Evolutionary conservation across 495 filamentous ascomycete genomes (phyloP), one percentile per base, ranked within the genome.

Genomic region (Hypoxylon crocopeplum): DNA sequence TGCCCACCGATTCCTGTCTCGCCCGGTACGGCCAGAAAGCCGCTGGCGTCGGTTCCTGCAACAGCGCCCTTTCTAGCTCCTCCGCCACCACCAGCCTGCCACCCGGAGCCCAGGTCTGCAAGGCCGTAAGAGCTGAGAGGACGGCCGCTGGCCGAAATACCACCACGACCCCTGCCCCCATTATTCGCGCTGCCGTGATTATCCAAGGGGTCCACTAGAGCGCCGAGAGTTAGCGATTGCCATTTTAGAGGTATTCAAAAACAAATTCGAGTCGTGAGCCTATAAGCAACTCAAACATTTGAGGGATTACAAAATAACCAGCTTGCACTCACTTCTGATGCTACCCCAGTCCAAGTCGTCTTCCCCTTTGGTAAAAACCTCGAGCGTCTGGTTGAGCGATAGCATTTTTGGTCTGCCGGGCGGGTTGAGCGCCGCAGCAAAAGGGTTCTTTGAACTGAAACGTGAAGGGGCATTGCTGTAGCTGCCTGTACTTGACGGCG

Each of bases 311-410:
- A 17, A 49, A 34, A 29, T 41, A 4, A 42, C 48, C 2, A 5
- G 20, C 1, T 13, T 3, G 11, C 33, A 54, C 60, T 64, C 13
- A 64, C 60, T 75, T 21, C 69, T 69, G 19, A 76, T 75, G 68
- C 92, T 88, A 58, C 89, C 88, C 92, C 92, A 97, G 60, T 93
- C 90, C 16, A 91, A 76, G 63, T 92, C 91, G 56, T 92, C 87
- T 15, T 91, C 79, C 20, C 90, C 88, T 74, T 96, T 97, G 69
- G 84, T 91, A 71, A 92, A 96, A 20, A 97, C 84, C 63, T 89
- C 84, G 21, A 97, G 80, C 5, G 84, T 83, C 55, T 89, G 86
- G 56, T 76, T 67, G 81, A 88, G 59, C 70, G 57, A 51, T 13
- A 65, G 42, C 54, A 55, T 80, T 40, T 68, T 72, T n/a, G 27